A percentile compares a stretch with the other conserved stretches of the same genome.
Conservation (phyloP, 345 rosid genomes). For the Boechera retrofracta region DNA sequence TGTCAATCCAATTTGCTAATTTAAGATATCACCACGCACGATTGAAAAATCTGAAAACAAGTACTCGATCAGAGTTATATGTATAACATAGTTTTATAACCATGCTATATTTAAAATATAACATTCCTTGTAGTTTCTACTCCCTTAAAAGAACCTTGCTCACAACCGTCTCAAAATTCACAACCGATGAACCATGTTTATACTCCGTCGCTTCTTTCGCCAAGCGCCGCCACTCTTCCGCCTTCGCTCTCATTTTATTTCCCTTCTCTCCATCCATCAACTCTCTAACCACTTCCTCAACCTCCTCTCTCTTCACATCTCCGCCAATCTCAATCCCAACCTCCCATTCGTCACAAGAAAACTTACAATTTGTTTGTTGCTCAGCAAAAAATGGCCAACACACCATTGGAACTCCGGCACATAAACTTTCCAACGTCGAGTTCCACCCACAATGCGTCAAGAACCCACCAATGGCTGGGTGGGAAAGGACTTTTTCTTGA, state of each 20-base stretch:
- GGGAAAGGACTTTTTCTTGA: slow-evolving; percentile 55
- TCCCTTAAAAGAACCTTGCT: slow-evolving; percentile 30
- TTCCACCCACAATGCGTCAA: slow-evolving; percentile 71
- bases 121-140: background rate
- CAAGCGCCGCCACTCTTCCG: slow-evolving; percentile 48
- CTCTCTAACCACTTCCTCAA: slow-evolving; percentile 55
- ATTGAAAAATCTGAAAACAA: background rate
- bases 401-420: slow-evolving; percentile 53
- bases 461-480: slow-evolving; percentile 59
- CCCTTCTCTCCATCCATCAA: slow-evolving; percentile 58
- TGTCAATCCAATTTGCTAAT: no score
- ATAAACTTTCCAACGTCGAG: slow-evolving; percentile 59
- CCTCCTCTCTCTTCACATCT: slow-evolving; percentile 55
- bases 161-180: slow-evolving; percentile 43
- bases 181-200: slow-evolving; percentile 37
- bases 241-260: slow-evolving; percentile 53
- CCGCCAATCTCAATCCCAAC: slow-evolving; percentile 59
- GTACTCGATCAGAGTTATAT: background rate
- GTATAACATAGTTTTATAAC: background rate
- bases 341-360: slow-evolving; percentile 54
- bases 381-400: slow-evolving; percentile 71
- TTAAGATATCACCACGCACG: background rate
- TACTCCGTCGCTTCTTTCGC: slow-evolving; percentile 35
- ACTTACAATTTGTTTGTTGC: slow-evolving; percentile 63
- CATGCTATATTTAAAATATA: background rate